A percentile compares a stretch with the other conserved stretches of the same genome.
Evolutionary conservation across 495 filamentous ascomycete genomes (phyloP).

Genomic region (Lasiosphaeria hispida): DNA sequence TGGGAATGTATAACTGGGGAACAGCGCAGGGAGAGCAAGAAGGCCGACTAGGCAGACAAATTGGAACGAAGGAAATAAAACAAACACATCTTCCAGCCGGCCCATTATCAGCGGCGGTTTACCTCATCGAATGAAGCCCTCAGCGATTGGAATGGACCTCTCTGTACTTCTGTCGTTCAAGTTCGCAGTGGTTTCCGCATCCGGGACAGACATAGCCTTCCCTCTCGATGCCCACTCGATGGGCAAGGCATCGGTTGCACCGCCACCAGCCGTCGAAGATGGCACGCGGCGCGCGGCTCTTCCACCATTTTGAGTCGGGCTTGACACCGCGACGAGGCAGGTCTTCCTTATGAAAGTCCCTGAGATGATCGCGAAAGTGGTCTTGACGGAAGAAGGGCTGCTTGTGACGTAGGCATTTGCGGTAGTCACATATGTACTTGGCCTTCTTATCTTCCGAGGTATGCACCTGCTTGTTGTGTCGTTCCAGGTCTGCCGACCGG

Average conservation of each 20-base stretch:
- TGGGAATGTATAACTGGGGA: no score
- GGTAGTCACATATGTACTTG: conserved; percentile 42
- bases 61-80: no score
- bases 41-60: no score
- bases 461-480: conserved; percentile 45
- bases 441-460: conserved; percentile 31
- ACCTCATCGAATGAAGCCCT: background rate
- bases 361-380: conserved; percentile 50
- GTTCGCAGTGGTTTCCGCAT: conserved; percentile 42
- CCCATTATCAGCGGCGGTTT: no score
- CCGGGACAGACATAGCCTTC: conserved; percentile 39
- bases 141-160: background rate
- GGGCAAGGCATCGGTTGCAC: conserved; percentile 42
- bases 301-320: conserved; percentile 25
- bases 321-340: conserved; percentile 32
- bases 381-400: conserved; percentile 42
- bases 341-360: conserved; percentile 51
- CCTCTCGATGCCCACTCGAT: conserved; percentile 30
- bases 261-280: conserved; percentile 47
- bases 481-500: conserved; percentile 47
- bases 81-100: no score
- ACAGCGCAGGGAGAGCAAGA: no score
- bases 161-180: conserved; percentile 28
- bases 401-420: conserved; percentile 34
- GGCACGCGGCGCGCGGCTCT: conserved; percentile 7